Base-by-base conservation (phyloP, 2,329 filamentous ascomycete genomes). In the Arachnopeziza araneosa region DNA sequence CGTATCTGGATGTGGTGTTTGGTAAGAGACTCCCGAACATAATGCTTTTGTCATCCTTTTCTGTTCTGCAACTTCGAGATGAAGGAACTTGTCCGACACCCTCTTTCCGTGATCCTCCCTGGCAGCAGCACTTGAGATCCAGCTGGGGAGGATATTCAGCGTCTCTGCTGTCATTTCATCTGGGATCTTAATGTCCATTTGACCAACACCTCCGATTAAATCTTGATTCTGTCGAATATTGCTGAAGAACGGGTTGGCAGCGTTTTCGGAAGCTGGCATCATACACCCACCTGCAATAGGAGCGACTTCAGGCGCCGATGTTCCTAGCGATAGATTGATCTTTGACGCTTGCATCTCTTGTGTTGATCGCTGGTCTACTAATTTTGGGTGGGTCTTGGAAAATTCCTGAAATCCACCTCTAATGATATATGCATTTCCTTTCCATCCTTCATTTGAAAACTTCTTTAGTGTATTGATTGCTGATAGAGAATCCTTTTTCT, bases 161-260 rank as follows among this genome's bases (percentile, higher is more conserved):
- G 75, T 74, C 6, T 75, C 72, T 22, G 76, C 73, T 1, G 77
- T 79, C 67, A 87, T 75, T 21, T 75, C 70, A n/a, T 75, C 70
- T 2, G 87, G 87, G 52, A 82, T 74, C 67, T 84, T 85, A 60
- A 89, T 69, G 51, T 85, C 81, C 68, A 87, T 85, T 68, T 96
- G 93, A 0, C 95, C 95, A 12, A 98, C 93, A 22, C 95, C 95
- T 66, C 91, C 92, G 32, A 96, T 88, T 21, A 99, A 79, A 70
- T 98, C 95, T 84, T 96, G 93, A 65, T 98, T 96, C 73, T 98
- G 95, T 51, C 95, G 86, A 68, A 99, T 98, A 65, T 97, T 98
- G 63, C 87, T 86, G 73, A 98, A 98, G 77, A 99, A 98, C 0
- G 93, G 93, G 68, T 96, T 96, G 0, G 86, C 81, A 0, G 85